phyloP scores from a whole-genome alignment of 805 yeast genomes.

The Candida chauliodis region DNA sequence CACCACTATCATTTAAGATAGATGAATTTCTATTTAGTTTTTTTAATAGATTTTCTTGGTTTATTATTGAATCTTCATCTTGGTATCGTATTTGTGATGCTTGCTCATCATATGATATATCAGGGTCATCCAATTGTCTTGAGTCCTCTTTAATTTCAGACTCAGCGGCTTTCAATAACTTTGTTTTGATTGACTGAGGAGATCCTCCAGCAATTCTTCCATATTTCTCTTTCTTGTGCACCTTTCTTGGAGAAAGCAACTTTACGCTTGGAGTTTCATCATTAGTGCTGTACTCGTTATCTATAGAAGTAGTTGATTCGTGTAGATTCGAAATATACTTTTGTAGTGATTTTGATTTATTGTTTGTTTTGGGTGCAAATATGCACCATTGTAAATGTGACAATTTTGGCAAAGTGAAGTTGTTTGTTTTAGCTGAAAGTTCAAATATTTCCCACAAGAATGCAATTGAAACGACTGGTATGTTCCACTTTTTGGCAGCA shows the following conservation, averaged over 20 bases:
- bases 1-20: too few relatives aligned
- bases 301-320: constrained; percentile 2
- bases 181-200: constrained; percentile 11
- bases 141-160: constrained; percentile 7
- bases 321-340: constrained; percentile 10
- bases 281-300: not conserved
- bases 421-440: constrained; percentile 19
- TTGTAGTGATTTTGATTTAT: constrained; percentile 11
- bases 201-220: constrained; percentile 25
- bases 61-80: constrained; percentile 17
- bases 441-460: constrained; percentile 52
- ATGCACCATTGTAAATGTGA: constrained; percentile 53
- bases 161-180: constrained; percentile 8
- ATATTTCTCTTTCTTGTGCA: constrained; percentile 38
- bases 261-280: constrained; percentile 5
- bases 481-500: constrained; percentile 55
- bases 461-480: constrained; percentile 56
- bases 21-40: constrained; percentile 13
- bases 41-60: constrained; percentile 16
- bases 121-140: constrained; percentile 10
- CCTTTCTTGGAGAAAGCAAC: constrained; percentile 54
- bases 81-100: constrained; percentile 22
- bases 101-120: constrained; percentile 18
- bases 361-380: constrained; percentile 37
- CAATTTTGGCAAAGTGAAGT: constrained; percentile 35